A percentile compares a stretch with the other conserved stretches of the same genome.
phyloP scores from a whole-genome alignment of 2,329 filamentous ascomycete genomes.

The Cryoendolithus antarcticus region DNA sequence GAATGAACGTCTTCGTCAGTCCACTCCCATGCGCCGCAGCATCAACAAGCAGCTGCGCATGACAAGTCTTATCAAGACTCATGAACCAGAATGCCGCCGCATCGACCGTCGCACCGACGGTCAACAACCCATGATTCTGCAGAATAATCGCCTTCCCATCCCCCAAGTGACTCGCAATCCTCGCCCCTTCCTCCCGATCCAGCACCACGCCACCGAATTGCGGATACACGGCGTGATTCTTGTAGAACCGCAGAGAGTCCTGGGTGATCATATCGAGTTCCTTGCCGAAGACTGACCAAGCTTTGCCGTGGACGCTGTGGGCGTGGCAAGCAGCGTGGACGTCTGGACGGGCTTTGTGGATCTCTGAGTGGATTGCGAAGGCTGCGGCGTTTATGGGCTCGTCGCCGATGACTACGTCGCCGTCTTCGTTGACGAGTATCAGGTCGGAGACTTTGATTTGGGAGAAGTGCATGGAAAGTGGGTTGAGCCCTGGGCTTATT shows the following conservation, averaged over 20 bases:
- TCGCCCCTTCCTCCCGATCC: constrained; percentile 30
- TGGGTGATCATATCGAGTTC: constrained; percentile 35
- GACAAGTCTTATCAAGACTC: constrained; percentile 33
- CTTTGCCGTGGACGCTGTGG: constrained; percentile 36
- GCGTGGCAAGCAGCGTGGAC: constrained; percentile 33
- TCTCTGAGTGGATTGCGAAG: constrained; percentile 34
- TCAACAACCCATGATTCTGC: constrained; percentile 35
- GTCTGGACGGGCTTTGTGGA: constrained; percentile 33
- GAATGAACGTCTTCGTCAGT: constrained; percentile 29
- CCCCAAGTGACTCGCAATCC: constrained; percentile 30
- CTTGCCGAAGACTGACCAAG: constrained; percentile 34
- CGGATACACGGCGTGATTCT: constrained; percentile 29
- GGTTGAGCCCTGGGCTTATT: constrained; percentile 17
- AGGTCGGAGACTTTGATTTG: constrained; percentile 34
- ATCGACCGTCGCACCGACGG: constrained; percentile 29
- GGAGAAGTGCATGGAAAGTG: constrained; percentile 30
- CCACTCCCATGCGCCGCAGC: constrained; percentile 28
- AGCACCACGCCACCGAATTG: constrained; percentile 37
- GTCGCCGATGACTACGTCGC: constrained; percentile 31
- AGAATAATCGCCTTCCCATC: constrained; percentile 30
- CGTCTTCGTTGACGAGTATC: constrained; percentile 32
- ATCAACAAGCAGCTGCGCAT: constrained; percentile 33
- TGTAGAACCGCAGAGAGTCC: constrained; percentile 32
- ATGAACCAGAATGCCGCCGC: constrained; percentile 36
- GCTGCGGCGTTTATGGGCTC: constrained; percentile 32